Conservation (phyloP, 2,329 filamentous ascomycete genomes). For the Didymella pomorum region DNA sequence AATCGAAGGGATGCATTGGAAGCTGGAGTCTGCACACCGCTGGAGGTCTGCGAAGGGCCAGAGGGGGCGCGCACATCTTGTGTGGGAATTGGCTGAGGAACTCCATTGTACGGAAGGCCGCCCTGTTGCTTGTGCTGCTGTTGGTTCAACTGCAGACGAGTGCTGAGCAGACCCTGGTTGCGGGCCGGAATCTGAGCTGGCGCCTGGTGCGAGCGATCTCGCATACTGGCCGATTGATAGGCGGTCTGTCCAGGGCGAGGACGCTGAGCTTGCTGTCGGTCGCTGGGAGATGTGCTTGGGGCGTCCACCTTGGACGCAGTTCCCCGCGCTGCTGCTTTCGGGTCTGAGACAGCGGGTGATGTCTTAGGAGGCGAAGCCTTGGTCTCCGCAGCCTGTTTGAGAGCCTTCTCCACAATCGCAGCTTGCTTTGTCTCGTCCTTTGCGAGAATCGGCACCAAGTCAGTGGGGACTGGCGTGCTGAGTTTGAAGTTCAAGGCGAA, state of each 20-base stretch:
- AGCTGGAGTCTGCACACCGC: slow-evolving; percentile 60
- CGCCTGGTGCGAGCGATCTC: slow-evolving; percentile 54
- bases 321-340: slow-evolving; percentile 44
- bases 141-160: slow-evolving; percentile 61
- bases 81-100: slow-evolving; percentile 64
- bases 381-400: slow-evolving; percentile 72
- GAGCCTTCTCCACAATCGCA: slow-evolving; percentile 88
- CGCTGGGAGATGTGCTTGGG: slow-evolving; percentile 46
- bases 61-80: slow-evolving; percentile 75
- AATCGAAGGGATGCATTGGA: slow-evolving; percentile 63
- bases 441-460: slow-evolving; percentile 92
- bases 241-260: slow-evolving; percentile 49
- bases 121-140: slow-evolving; percentile 59
- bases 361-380: slow-evolving; percentile 50
- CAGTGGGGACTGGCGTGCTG: slow-evolving; percentile 86
- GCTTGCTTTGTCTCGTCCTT: slow-evolving; percentile 96
- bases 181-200: slow-evolving; percentile 51
- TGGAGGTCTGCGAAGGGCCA: slow-evolving; percentile 68
- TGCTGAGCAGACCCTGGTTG: slow-evolving; percentile 56
- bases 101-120: slow-evolving; percentile 54
- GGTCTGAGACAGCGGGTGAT: slow-evolving; percentile 52
- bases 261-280: slow-evolving; percentile 59
- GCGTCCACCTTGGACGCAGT: slow-evolving; percentile 48
- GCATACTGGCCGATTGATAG: slow-evolving; percentile 56
- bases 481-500: slow-evolving; percentile 96